These are phyloP conservation scores for Neospermospora avenae DNA, from an alignment of 2,329 filamentous ascomycete genomes.

Conservation along the genomic window DNA sequence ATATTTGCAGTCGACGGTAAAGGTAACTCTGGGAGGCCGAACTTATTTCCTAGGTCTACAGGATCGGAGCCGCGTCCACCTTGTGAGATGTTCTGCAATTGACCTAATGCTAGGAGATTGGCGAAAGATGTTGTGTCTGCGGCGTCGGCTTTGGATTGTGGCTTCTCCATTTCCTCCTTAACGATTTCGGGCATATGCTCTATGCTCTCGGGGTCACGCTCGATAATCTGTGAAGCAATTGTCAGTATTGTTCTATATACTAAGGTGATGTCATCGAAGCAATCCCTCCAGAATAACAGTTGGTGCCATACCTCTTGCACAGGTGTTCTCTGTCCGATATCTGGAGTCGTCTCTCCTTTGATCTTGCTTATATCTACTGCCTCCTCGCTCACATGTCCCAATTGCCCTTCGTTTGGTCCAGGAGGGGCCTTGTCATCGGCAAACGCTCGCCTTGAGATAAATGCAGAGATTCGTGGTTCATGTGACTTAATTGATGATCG, in stretches of 20 bases:
- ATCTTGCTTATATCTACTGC: slow-evolving; percentile 57
- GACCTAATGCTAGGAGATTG: slow-evolving; percentile 32
- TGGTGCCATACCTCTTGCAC: slow-evolving; percentile 56
- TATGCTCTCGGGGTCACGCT: slow-evolving; percentile 57
- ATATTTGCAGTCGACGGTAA: slow-evolving; percentile 61
- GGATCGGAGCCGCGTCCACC: slow-evolving; percentile 24
- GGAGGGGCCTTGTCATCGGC: slow-evolving; percentile 30
- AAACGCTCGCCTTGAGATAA: slow-evolving; percentile 29
- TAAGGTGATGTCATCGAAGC: slow-evolving; percentile 20
- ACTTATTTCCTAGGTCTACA: slow-evolving; percentile 51
- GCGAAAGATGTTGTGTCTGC: slow-evolving; percentile 34
- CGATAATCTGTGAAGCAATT: slow-evolving; percentile 50
- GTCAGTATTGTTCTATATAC: slow-evolving; percentile 9
- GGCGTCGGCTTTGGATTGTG: slow-evolving; percentile 21
- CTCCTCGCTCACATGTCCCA: slow-evolving; percentile 63
- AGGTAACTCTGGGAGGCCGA: slow-evolving; percentile 65
- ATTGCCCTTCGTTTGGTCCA: slow-evolving; percentile 48
- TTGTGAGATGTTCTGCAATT: slow-evolving; percentile 31
- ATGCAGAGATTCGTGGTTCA: slow-evolving; percentile 26
- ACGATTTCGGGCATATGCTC: slow-evolving; percentile 66
- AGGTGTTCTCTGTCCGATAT: slow-evolving; percentile 62
- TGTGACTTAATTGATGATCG: slow-evolving; percentile 36
- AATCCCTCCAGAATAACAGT: slow-evolving; percentile 10
- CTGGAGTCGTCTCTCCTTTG: slow-evolving; percentile 54
- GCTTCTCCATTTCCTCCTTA: slow-evolving; percentile 50